Conservation (phyloP, 257 asterid genomes). For the Dorcoceras hygrometricum region DNA sequence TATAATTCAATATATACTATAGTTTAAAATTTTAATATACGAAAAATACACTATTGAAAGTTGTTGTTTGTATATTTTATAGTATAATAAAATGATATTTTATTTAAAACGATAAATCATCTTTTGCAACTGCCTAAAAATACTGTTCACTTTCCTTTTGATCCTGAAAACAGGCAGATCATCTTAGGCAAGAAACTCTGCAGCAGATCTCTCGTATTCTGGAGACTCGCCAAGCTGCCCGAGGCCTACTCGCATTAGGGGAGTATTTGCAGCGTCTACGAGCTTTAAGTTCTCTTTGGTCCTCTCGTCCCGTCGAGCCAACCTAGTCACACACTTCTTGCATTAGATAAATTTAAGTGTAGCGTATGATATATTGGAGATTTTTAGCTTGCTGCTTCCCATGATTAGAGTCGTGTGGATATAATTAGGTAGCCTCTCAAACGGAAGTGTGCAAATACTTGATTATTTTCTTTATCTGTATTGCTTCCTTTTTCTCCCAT, state of each 20-base stretch:
- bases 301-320: constrained; percentile 29
- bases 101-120: no score
- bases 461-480: constrained; percentile 2
- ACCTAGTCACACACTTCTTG: constrained; percentile 28
- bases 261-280: constrained; percentile 54
- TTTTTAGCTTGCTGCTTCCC: constrained; percentile 37
- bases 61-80: no score
- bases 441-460: constrained; percentile 41
- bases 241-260: constrained; percentile 51
- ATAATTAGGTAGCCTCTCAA: constrained; percentile 34
- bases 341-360: constrained; percentile 20
- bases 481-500: background rate
- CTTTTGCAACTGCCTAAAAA: no score
- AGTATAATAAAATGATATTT: no score
- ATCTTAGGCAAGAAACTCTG: constrained; percentile 49
- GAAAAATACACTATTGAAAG: no score
- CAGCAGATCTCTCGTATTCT: constrained; percentile 47
- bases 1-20: no score
- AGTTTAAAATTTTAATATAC: background rate
- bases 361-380: constrained; percentile 23
- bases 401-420: constrained; percentile 46
- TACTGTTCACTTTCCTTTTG: constrained; percentile 21
- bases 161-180: constrained; percentile 49
- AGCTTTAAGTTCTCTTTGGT: constrained; percentile 43
- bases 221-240: constrained; percentile 41